These are phyloP conservation scores for Acer saccharum DNA, from an alignment of 345 rosid species.

Conservation along the genomic window DNA sequence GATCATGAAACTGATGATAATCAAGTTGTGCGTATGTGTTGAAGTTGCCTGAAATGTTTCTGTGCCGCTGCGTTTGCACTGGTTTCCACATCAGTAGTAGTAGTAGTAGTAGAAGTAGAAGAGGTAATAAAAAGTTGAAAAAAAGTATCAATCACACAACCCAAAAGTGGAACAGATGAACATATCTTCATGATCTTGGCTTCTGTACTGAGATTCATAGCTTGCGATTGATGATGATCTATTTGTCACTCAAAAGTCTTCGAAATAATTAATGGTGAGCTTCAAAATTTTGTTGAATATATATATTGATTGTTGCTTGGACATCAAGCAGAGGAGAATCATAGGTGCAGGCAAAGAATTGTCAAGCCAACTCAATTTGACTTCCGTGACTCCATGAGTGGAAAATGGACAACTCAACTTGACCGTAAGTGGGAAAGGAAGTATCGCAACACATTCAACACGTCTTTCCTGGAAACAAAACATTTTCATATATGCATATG, in stretches of 20 bases:
- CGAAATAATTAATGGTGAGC: not conserved
- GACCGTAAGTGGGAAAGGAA: not conserved
- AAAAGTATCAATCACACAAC: constrained; percentile 16
- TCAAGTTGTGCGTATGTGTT: constrained; percentile 26
- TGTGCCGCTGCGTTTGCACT: constrained; percentile 22
- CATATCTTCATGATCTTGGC: not conserved
- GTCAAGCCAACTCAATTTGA: constrained; percentile 2
- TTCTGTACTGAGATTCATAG: constrained; percentile 20
- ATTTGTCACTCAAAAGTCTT: not conserved
- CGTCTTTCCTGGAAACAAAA: too few species aligned
- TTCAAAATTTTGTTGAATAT: not conserved
- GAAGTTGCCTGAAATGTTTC: constrained; percentile 31
- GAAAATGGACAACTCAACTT: not conserved
- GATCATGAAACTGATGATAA: too few species aligned
- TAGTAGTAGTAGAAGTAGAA: not conserved
- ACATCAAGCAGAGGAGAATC: not conserved
- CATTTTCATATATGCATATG: too few species aligned
- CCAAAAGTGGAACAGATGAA: constrained; percentile 26
- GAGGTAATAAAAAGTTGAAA: constrained; percentile 9
- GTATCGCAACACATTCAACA: not conserved
- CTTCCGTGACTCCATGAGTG: not conserved
- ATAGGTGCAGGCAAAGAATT: not conserved
- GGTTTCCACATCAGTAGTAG: constrained; percentile 6
- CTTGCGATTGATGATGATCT: not conserved
- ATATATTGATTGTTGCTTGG: not conserved